Conservation (phyloP, 768 basidiomycete genomes). For the Trametes cubensis region DNA sequence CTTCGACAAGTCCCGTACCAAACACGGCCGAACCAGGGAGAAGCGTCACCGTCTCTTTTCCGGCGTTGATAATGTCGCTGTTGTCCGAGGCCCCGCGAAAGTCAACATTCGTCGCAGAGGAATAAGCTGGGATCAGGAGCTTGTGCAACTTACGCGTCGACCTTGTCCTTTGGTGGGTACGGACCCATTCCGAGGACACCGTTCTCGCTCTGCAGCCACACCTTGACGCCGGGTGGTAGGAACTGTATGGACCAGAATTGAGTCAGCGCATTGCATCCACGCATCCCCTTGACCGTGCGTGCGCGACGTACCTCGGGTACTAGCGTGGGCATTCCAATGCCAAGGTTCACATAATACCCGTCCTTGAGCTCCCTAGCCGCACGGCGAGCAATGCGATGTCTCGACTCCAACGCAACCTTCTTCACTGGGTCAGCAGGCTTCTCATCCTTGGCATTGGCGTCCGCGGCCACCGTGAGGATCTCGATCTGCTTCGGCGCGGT, state of each 20-base stretch:
- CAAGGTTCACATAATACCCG: conserved; percentile 86
- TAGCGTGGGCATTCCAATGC: conserved; percentile 90
- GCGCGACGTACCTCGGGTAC: conserved; percentile 61
- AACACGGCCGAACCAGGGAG: conserved; percentile 91
- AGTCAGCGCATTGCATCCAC: background rate
- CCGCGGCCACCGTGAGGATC: conserved; percentile 66
- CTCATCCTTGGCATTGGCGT: conserved; percentile 35
- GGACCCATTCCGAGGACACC: conserved; percentile 89
- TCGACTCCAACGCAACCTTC: conserved; percentile 48
- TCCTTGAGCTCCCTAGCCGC: conserved; percentile 90
- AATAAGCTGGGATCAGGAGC: background rate
- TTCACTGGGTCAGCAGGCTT: conserved; percentile 47
- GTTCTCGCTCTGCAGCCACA: conserved; percentile 93
- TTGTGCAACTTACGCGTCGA: conserved; percentile 67
- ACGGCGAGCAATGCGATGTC: conserved; percentile 79
- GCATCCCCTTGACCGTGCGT: background rate
- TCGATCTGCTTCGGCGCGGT: conserved; percentile 80
- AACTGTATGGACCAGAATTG: conserved; percentile 37
- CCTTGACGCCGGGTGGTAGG: conserved; percentile 68
- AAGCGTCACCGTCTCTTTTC: conserved; percentile 92
- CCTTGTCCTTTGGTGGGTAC: conserved; percentile 78
- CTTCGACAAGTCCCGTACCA: conserved; percentile 50
- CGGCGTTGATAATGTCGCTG: conserved; percentile 92
- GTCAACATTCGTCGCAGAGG: conserved; percentile 1
- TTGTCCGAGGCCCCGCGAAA: conserved; percentile 5